Percentiles rank a stretch among this genome's conserved stretches.
Conservation (phyloP, 129 eudicot genomes). For the Kitagawia praeruptora region DNA sequence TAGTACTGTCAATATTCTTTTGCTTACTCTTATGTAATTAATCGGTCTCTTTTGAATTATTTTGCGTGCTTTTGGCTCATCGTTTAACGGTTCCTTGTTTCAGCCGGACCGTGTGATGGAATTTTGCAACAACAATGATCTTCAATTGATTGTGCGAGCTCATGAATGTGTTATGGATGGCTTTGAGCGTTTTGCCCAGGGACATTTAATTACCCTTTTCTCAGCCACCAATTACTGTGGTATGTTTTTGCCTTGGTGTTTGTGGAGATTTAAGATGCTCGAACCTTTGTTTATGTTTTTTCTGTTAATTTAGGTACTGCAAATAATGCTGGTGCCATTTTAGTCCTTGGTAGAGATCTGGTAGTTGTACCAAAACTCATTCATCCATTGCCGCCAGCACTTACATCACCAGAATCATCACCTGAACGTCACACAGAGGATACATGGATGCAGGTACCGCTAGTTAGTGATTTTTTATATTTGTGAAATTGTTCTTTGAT, state of each 20-base stretch:
- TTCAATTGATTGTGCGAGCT: constrained; percentile 86
- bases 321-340: constrained; percentile 92
- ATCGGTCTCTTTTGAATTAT: too few species aligned
- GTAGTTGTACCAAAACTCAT: constrained; percentile 97
- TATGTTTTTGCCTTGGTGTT: constrained; percentile 18
- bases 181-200: constrained; percentile 96
- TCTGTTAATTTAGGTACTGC: constrained; percentile 64
- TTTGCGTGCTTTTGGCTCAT: neutral
- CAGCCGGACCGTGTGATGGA: constrained; percentile 99
- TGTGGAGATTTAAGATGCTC: neutral
- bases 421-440: constrained; percentile 85
- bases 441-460: constrained; percentile 98
- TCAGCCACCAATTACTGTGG: constrained; percentile 97
- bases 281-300: neutral
- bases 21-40: neutral
- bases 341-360: constrained; percentile 93
- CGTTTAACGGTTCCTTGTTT: neutral
- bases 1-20: neutral
- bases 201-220: constrained; percentile 82
- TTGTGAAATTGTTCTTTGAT: neutral
- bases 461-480: neutral
- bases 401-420: constrained; percentile 79
- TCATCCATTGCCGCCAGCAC: constrained; percentile 94
- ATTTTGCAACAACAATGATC: constrained; percentile 93
- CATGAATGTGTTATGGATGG: constrained; percentile 99